Conservation (phyloP, 306 rosid species). For the Rosa lucieae region DNA sequence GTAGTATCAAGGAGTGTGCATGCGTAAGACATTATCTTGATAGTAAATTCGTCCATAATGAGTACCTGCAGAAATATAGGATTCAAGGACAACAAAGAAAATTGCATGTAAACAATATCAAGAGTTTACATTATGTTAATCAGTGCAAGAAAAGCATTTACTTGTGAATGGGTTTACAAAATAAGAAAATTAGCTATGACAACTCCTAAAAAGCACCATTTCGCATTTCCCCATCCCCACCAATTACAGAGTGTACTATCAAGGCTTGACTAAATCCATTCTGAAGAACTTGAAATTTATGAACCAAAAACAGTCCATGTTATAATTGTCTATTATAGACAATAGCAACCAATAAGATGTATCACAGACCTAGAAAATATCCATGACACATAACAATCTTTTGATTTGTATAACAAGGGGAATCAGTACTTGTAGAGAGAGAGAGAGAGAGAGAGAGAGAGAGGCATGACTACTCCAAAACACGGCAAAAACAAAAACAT, state of each 20-base stretch:
- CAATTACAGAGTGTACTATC: not conserved
- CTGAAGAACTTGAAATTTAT: not conserved
- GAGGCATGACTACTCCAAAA: too few relatives aligned
- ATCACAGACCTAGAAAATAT: too few relatives aligned
- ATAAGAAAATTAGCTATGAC: not conserved
- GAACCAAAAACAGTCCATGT: too few relatives aligned
- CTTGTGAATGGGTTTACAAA: not conserved
- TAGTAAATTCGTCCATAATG: conserved; percentile 86
- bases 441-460: too few relatives aligned
- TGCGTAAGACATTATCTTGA: conserved; percentile 88
- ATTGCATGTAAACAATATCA: not conserved
- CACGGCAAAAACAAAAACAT: too few relatives aligned
- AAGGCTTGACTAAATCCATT: not conserved
- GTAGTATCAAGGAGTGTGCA: conserved; percentile 97
- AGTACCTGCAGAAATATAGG: conserved; percentile 63
- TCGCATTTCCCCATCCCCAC: not conserved
- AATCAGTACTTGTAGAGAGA: too few relatives aligned
- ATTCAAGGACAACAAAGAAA: conserved; percentile 28
- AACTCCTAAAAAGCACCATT: not conserved
- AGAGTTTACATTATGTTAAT: too few relatives aligned
- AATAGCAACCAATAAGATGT: too few relatives aligned
- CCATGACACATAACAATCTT: too few relatives aligned
- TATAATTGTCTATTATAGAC: not conserved
- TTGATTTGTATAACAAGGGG: too few relatives aligned
- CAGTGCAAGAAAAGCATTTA: too few relatives aligned